Base-by-base conservation (phyloP, 2,329 filamentous ascomycete genomes). In the Phyllosticta paracitricarpa region DNA sequence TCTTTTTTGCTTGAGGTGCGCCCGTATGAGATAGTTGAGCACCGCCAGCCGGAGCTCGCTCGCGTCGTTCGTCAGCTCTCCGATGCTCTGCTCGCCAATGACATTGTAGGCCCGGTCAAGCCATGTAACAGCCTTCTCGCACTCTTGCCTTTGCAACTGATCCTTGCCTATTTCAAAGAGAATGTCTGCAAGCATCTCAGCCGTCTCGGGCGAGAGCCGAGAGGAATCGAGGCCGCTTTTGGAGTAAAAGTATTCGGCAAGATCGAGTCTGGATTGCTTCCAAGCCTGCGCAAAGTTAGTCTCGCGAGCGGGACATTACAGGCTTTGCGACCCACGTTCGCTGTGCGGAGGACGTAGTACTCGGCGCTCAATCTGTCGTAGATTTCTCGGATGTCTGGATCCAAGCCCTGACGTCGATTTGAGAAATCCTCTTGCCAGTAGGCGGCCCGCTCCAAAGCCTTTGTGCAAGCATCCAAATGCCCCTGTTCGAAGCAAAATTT, bases 161-260 rank as follows among this genome's bases (percentile, higher is more conserved):
- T 80, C 79, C 56, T 81, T 84, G 3, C 91, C 91, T 51, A 96
- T 88, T 63, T 88, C 84, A 64, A 86, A 89, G 7, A 91, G 78
- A 2, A 87, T 76, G 66, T 91, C 86, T 3, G 85, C 81, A 53
- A 92, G 73, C 48, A 77, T 79, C 70, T 92, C 87, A 1, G 81
- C 78, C 1, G 79, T 79, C 2, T 56, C 56, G 1, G 56, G n/a
- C 12, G 40, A 25, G 2, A 62, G 35, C 7, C 33, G 25, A 2
- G 72, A 64, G 0, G 80, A 72, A 53, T 85, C 79, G 2, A 83
- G n/a, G 63, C 75, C 66, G 55, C 84, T 73, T 66, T 89, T 89
- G 40, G 73, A 73, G 71, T 87, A 92, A 79, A 94, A 84, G 71
- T 90, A 84, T 60, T 96, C 89, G 28, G 89, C 89, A 56, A 91